Evolutionary conservation across 1,139 yeast species (phyloP).

Genomic region (Blastobotrys proliferans): DNA sequence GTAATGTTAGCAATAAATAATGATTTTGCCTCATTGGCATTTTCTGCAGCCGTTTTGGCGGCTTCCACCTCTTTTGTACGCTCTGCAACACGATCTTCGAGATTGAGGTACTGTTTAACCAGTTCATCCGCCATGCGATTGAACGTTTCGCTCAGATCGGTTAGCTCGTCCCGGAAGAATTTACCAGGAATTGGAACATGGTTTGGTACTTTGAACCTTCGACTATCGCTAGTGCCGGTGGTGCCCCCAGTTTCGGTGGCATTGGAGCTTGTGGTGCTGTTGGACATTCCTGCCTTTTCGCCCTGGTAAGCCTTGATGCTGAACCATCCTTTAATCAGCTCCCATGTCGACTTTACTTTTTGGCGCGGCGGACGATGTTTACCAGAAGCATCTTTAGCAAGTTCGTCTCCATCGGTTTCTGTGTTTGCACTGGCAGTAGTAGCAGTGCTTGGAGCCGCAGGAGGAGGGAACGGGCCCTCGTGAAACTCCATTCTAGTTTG

Average conservation of each 20-base stretch:
- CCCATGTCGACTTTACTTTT: not conserved
- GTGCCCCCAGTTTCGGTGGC: not conserved
- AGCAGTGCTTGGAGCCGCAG: not conserved
- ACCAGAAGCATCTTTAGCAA: not conserved
- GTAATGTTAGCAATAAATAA: constrained; percentile 94
- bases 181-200: constrained; percentile 55
- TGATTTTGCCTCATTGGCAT: constrained; percentile 92
- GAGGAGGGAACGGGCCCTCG: constrained; percentile 10
- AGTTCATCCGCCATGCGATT: constrained; percentile 88
- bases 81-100: constrained; percentile 85
- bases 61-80: constrained; percentile 87
- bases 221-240: not conserved
- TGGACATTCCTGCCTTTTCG: too few relatives aligned
- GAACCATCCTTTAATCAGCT: constrained; percentile 3
- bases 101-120: constrained; percentile 72
- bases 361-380: not conserved
- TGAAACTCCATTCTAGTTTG: constrained; percentile 37
- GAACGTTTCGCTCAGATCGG: constrained; percentile 83
- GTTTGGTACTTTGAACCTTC: constrained; percentile 26
- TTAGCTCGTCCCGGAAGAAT: constrained; percentile 75
- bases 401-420: not conserved
- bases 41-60: constrained; percentile 84
- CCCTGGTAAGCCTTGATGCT: not conserved
- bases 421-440: not conserved
- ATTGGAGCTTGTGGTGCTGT: too few relatives aligned